Evolutionary conservation across 2,329 filamentous ascomycete species (phyloP), one percentile per base, ranked within the genome.

Genomic region (Alternaria sp.): DNA sequence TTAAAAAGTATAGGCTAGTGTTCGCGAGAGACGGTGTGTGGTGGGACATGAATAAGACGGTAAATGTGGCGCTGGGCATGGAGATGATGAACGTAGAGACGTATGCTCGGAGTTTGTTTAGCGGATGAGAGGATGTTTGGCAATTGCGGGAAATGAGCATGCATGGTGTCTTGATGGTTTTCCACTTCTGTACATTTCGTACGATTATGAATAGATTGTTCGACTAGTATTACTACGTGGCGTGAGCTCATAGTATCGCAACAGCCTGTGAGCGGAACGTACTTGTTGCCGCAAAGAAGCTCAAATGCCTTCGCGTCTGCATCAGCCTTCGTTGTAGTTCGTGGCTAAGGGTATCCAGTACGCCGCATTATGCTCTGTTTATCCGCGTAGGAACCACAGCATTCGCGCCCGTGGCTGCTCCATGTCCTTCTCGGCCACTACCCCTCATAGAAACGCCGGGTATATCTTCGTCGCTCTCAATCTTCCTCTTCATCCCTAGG

Each of bases 21-120:
- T 91, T 91, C 80, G 87, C 83, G 56, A 86, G 86, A 0, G 78
- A 75, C 8, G 89, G 89, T 0, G 84, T 90, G 5, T 83, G 82
- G 40, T 91, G 89, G 89, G 81, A 84, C 8, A 78, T 81, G 69
- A 73, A 80, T 10, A 71, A 70, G 62, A 89, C 86, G 8, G 68
- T 87, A 64, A 90, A 90, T 74, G 62, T 68, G 3, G 68, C 82
- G 71, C 76, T 83, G 38, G 81, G 81, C 0, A 84, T 89, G 27
- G 50, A 73, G 1, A 74, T 84, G 67, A 79, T 74, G 55, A 78
- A 79, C 62, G 76, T 87, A 0, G 78, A 78, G 61, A 76, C 68
- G 10, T 87, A 76, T 71, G 71, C 74, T 1, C 40, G n/a, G 11
- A 41, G 48, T 8, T 3, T 60, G 9, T 52, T 60, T 2, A 30